phyloP scores from a whole-genome alignment of 1,284 basidiomycete genomes.

The Tilletia horrida region DNA sequence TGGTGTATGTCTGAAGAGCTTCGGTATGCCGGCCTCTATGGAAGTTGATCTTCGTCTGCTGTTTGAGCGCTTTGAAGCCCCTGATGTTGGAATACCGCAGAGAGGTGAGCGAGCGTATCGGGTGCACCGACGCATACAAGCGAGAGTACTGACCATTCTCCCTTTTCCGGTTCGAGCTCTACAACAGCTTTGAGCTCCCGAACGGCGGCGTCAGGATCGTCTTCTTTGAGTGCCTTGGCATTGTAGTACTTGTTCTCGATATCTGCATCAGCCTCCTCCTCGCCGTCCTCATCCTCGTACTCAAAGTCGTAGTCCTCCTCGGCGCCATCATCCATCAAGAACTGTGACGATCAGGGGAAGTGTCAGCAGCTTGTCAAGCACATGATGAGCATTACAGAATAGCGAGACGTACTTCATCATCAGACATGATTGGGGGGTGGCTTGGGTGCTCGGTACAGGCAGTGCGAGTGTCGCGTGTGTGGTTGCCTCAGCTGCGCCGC shows the following conservation, averaged over 20 bases:
- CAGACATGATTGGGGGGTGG: conserved; percentile 22
- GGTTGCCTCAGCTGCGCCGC: neutral
- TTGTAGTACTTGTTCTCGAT: conserved; percentile 98
- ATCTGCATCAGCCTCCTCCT: conserved; percentile 72
- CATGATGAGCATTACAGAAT: neutral
- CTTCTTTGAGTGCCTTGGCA: conserved; percentile 91
- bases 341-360: conserved; percentile 30
- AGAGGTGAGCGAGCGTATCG: neutral
- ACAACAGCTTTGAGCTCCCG: conserved; percentile 83
- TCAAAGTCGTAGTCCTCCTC: conserved; percentile 73
- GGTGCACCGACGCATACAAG: neutral
- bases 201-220: conserved; percentile 81
- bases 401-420: conserved; percentile 26
- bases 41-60: conserved; percentile 92
- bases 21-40: conserved; percentile 72
- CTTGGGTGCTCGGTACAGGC: neutral
- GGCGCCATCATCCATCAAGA: conserved; percentile 53
- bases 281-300: conserved; percentile 68
- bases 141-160: conserved; percentile 64
- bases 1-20: conserved; percentile 78
- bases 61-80: conserved; percentile 99
- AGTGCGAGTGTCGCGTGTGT: neutral
- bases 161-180: conserved; percentile 80
- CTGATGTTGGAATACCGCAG: conserved; percentile 52
- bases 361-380: conserved; percentile 17